Evolutionary conservation across 1,139 yeast species (phyloP).

Genomic region (Hemisphaericaspora xylofermentans): DNA sequence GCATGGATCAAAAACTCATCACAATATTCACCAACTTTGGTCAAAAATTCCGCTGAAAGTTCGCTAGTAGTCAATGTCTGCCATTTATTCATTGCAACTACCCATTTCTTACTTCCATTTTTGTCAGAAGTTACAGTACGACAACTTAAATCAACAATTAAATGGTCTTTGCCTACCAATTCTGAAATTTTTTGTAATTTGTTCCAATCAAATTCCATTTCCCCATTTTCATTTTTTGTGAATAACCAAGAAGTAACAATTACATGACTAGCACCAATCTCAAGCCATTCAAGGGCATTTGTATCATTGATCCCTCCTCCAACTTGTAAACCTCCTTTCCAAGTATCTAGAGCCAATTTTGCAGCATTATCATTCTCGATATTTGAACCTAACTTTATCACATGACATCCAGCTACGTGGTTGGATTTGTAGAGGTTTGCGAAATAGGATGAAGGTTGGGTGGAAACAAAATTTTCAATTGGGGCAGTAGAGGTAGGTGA

Average conservation of each 20-base stretch:
- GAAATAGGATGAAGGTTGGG: constrained; percentile 72
- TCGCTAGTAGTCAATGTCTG: constrained; percentile 75
- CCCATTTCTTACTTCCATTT: constrained; percentile 54
- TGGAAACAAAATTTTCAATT: constrained; percentile 78
- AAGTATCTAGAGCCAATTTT: constrained; percentile 62
- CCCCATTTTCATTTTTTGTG: constrained; percentile 37
- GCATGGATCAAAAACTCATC: constrained; percentile 91
- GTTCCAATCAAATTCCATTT: constrained; percentile 53
- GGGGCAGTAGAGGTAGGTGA: constrained; percentile 28
- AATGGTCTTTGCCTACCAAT: constrained; percentile 58
- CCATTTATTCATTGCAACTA: constrained; percentile 97
- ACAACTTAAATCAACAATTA: constrained; percentile 93
- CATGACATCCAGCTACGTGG: constrained; percentile 76
- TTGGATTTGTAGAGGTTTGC: constrained; percentile 66
- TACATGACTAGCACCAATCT: constrained; percentile 70
- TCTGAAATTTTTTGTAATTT: constrained; percentile 49
- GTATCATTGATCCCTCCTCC: constrained; percentile 87
- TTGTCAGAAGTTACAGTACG: constrained; percentile 41
- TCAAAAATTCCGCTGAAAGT: constrained; percentile 54
- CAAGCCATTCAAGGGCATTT: constrained; percentile 78
- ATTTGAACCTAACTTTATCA: constrained; percentile 80
- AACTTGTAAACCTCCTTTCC: constrained; percentile 77
- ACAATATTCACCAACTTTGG: constrained; percentile 60
- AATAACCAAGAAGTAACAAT: constrained; percentile 93
- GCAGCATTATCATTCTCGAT: constrained; percentile 85